These are phyloP conservation scores for Debaryomycetaceae sp. DNA, from an alignment of 1,139 yeast genomes.

Conservation along the genomic window DNA sequence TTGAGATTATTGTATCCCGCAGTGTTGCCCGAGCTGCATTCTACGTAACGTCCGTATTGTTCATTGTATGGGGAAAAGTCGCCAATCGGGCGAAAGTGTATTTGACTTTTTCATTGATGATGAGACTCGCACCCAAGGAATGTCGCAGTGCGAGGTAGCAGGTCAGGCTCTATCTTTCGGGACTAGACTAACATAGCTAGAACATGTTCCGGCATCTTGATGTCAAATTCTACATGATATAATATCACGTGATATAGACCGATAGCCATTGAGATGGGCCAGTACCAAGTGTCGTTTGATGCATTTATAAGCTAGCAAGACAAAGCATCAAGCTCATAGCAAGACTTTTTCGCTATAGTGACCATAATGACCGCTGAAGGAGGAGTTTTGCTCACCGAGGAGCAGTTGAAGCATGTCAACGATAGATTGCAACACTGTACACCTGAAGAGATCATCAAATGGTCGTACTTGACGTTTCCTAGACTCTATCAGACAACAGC, in stretches of 20 bases:
- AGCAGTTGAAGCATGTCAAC: slow-evolving; percentile 63
- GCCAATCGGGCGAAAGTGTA: too few species aligned
- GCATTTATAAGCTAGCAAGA: neutral
- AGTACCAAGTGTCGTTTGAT: neutral
- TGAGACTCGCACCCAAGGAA: too few species aligned
- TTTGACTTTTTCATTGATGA: too few species aligned
- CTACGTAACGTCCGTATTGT: too few species aligned
- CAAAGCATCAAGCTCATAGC: neutral
- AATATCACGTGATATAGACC: neutral
- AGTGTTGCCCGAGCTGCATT: too few species aligned
- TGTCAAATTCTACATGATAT: neutral
- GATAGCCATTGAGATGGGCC: neutral
- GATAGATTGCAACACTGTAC: slow-evolving; percentile 48
- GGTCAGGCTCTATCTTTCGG: too few species aligned
- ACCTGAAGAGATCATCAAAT: slow-evolving; percentile 71
- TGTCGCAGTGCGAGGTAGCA: too few species aligned
- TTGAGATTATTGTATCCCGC: too few species aligned
- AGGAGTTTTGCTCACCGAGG: slow-evolving; percentile 23
- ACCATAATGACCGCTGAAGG: slow-evolving; percentile 5
- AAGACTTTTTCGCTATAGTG: neutral
- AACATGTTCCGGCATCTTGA: neutral
- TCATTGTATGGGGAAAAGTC: too few species aligned
- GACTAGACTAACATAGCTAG: too few species aligned
- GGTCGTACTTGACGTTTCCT: slow-evolving; percentile 84
- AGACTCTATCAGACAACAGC: slow-evolving; percentile 88